Evolutionary conservation across 371 early-diverging fungal genomes (phyloP).

Genomic region (Mortierella sp.): DNA sequence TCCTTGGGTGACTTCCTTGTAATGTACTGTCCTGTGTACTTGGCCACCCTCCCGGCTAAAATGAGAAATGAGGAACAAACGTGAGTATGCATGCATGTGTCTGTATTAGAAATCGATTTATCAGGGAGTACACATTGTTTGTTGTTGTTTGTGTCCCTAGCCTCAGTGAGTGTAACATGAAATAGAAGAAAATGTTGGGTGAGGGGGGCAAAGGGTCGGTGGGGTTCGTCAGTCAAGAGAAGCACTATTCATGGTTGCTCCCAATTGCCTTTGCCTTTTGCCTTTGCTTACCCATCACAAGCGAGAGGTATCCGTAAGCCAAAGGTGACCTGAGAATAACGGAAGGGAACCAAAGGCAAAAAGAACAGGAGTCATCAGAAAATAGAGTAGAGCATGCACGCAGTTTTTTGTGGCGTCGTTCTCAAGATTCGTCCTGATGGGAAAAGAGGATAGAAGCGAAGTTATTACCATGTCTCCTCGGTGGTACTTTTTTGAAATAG

Average conservation of each 20-base stretch:
- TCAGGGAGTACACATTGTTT: not conserved
- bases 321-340: conserved; percentile 9
- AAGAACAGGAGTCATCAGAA: not conserved
- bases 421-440: not conserved
- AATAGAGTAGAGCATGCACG: not conserved
- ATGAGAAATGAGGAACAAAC: not conserved
- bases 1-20: conserved; percentile 27
- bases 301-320: conserved; percentile 18
- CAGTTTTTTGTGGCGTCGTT: not conserved
- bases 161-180: not conserved
- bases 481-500: not conserved
- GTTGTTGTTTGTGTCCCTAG: not conserved
- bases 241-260: not conserved
- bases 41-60: conserved; percentile 27
- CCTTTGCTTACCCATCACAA: conserved; percentile 17
- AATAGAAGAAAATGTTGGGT: not conserved
- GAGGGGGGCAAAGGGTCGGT: not conserved
- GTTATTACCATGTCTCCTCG: conserved; percentile 16
- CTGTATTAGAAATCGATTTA: no score
- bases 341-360: not conserved
- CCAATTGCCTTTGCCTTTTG: not conserved
- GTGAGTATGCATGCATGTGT: not conserved
- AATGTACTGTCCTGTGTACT: conserved; percentile 32
- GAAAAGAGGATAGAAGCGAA: not conserved
- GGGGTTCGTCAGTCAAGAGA: not conserved